Evolutionary conservation across 2,329 filamentous ascomycete species (phyloP).

Genomic region (Xylariaceae sp.): DNA sequence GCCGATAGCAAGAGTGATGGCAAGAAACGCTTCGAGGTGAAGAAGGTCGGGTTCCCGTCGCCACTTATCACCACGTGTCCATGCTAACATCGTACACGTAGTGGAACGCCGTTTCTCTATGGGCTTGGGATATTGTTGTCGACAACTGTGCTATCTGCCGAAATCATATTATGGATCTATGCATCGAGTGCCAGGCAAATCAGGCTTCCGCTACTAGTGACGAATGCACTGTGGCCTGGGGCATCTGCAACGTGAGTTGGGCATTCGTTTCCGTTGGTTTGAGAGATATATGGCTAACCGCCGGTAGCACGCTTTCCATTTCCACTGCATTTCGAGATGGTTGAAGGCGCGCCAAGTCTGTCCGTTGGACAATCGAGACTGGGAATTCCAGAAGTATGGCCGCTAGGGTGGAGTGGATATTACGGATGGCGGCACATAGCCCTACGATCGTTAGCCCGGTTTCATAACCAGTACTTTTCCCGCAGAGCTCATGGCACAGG

Average conservation of each 20-base stretch:
- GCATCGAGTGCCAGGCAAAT: slow-evolving; percentile 98
- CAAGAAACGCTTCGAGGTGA: slow-evolving; percentile 98
- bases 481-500: neutral
- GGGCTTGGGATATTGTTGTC: slow-evolving; percentile 99
- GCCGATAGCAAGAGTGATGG: slow-evolving; percentile 61
- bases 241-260: slow-evolving; percentile 91
- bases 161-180: slow-evolving; percentile 99
- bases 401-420: slow-evolving; percentile 44
- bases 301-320: slow-evolving; percentile 93
- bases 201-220: slow-evolving; percentile 96
- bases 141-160: slow-evolving; percentile 99
- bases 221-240: slow-evolving; percentile 98
- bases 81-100: slow-evolving; percentile 43
- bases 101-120: slow-evolving; percentile 98
- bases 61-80: neutral
- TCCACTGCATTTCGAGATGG: slow-evolving; percentile 99
- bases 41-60: slow-evolving; percentile 71
- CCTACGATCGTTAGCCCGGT: neutral
- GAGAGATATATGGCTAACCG: slow-evolving; percentile 38
- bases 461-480: neutral
- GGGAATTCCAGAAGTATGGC: slow-evolving; percentile 99
- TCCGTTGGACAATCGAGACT: slow-evolving; percentile 95
- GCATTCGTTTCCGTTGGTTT: neutral
- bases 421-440: neutral
- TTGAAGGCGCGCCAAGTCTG: slow-evolving; percentile 99